phyloP scores from a whole-genome alignment of 1,284 basidiomycete species.

The Fomitiporia mediterranea region DNA sequence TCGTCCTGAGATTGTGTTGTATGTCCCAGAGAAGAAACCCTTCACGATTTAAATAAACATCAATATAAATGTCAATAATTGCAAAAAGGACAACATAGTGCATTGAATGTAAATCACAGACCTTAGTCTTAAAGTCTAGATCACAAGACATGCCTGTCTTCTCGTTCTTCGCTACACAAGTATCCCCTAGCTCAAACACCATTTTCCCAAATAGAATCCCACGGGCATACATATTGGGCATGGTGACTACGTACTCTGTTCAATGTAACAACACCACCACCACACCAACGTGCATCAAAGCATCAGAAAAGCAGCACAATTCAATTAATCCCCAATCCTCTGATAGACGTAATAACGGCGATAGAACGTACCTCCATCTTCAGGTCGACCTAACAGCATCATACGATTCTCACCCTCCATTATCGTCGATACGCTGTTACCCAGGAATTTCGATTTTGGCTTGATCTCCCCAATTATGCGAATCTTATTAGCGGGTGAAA shows the following conservation, averaged over 20 bases:
- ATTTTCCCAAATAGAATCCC: constrained; percentile 98
- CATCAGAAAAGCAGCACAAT: constrained; percentile 16
- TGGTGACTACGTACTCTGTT: constrained; percentile 79
- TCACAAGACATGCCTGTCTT: constrained; percentile 74
- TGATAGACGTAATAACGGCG: constrained; percentile 24
- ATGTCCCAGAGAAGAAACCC: constrained; percentile 97
- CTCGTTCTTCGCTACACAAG: constrained; percentile 82
- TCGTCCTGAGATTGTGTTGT: constrained; percentile 86
- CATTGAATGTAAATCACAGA: too few relatives aligned
- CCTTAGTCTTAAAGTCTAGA: constrained; percentile 98
- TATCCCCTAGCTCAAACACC: constrained; percentile 94
- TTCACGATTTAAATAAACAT: constrained; percentile 28
- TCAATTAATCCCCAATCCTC: background rate
- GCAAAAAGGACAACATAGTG: background rate
- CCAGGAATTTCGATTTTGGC: constrained; percentile 94
- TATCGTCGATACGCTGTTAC: constrained; percentile 90
- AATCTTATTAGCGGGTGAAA: constrained; percentile 86
- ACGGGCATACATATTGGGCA: constrained; percentile 98
- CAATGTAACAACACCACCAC: background rate
- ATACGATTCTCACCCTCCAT: constrained; percentile 97
- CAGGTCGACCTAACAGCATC: constrained; percentile 70
- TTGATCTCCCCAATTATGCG: constrained; percentile 89
- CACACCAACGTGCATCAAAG: background rate
- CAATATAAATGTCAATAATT: background rate
- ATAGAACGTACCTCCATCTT: constrained; percentile 83